These are phyloP conservation scores for Brassica rapa DNA, from an alignment of 345 rosid genomes.

Conservation along the genomic window DNA sequence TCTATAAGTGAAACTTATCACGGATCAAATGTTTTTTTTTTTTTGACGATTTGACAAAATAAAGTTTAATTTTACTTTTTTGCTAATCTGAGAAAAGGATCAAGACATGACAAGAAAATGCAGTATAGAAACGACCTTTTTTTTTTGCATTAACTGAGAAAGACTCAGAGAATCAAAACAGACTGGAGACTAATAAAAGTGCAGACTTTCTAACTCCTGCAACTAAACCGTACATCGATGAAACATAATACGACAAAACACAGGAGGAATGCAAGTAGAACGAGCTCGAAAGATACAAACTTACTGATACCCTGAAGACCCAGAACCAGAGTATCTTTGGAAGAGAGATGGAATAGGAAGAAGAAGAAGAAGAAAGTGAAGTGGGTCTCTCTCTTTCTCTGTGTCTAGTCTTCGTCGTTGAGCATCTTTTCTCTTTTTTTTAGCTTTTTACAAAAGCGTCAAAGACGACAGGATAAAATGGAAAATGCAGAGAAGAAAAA, in stretches of 20 bases:
- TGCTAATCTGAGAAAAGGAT: not conserved
- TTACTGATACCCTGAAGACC: constrained; percentile 26
- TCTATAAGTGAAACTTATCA: not conserved
- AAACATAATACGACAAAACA: constrained; percentile 36
- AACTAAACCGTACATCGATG: constrained; percentile 30
- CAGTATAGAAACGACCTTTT: not conserved
- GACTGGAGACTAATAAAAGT: not conserved
- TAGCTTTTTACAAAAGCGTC: constrained; percentile 44
- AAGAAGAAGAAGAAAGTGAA: constrained; percentile 35
- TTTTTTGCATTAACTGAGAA: not conserved
- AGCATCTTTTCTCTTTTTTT: constrained; percentile 26
- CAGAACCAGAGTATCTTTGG: constrained; percentile 30
- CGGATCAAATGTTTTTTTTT: not conserved
- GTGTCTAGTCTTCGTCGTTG: constrained; percentile 36
- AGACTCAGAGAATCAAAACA: not conserved
- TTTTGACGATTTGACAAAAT: not conserved
- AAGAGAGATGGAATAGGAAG: not conserved
- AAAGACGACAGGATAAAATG: constrained; percentile 39
- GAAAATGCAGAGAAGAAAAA: constrained; percentile 28
- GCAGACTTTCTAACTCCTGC: not conserved
- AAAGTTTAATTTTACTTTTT: not conserved
- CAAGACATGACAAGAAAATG: constrained; percentile 4
- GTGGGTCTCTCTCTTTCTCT: constrained; percentile 15
- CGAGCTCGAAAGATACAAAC: constrained; percentile 7
- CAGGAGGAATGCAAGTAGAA: constrained; percentile 36